A percentile compares a stretch with the other conserved stretches of the same genome.
These are phyloP conservation scores for Rhynchosporium agropyri DNA, from an alignment of 2,329 filamentous ascomycete species.

Conservation along the genomic window DNA sequence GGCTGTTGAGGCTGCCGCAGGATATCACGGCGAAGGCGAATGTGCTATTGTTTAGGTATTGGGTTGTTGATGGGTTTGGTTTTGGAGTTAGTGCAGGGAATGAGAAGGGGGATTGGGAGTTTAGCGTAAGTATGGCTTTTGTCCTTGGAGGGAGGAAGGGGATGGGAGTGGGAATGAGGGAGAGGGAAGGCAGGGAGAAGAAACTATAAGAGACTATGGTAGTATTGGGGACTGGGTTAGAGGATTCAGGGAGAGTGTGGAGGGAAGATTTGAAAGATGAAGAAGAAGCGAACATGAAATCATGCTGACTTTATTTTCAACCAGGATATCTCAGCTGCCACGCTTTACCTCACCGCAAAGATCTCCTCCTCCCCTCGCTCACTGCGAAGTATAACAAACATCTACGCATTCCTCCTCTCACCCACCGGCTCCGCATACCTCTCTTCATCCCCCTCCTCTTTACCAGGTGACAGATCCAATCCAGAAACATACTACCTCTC, in stretches of 20 bases:
- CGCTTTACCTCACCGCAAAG: slow-evolving; percentile 81
- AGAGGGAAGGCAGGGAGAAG: too few relatives aligned
- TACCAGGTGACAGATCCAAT: slow-evolving; percentile 34
- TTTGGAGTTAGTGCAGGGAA: too few relatives aligned
- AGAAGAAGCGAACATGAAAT: background rate
- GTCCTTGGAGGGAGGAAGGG: background rate
- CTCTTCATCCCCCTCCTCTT: slow-evolving; percentile 18
- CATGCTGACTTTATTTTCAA: slow-evolving; percentile 3
- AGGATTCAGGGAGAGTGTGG: too few relatives aligned
- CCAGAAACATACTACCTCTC: slow-evolving; percentile 67
- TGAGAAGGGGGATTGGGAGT: slow-evolving; percentile 55
- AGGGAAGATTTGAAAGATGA: too few relatives aligned
- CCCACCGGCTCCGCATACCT: slow-evolving; percentile 49
- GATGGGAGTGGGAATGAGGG: too few relatives aligned
- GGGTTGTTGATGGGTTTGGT: slow-evolving; percentile 56
- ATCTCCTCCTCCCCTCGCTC: slow-evolving; percentile 76
- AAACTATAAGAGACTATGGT: too few relatives aligned
- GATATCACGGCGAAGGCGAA: slow-evolving; percentile 85
- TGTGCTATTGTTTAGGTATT: slow-evolving; percentile 80
- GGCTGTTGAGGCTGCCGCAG: slow-evolving; percentile 82
- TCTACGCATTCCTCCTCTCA: slow-evolving; percentile 80
- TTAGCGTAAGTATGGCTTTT: slow-evolving; percentile 40
- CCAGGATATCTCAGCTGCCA: slow-evolving; percentile 79
- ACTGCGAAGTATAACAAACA: slow-evolving; percentile 78
- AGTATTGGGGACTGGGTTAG: too few relatives aligned